Conservation (phyloP, 179 eudicot species). For the Silene coronaria region DNA sequence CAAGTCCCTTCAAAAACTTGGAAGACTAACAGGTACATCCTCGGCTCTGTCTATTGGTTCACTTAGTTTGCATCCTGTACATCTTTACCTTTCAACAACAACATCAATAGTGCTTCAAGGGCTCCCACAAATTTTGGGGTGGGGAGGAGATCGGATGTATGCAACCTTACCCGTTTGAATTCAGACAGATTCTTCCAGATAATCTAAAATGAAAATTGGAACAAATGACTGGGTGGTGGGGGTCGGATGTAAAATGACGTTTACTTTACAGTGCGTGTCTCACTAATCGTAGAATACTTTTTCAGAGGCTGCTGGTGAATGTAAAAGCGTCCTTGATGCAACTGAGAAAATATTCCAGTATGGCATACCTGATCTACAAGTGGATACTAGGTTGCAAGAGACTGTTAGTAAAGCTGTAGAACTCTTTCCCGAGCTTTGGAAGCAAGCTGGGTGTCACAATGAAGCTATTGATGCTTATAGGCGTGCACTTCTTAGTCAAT, state of each 20-base stretch:
- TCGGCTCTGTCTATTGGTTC: slow-evolving; percentile 1
- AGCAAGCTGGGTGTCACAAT: slow-evolving; percentile 35
- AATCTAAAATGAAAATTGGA: neutral
- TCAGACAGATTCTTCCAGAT: neutral
- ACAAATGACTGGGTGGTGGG: neutral
- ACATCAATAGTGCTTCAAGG: too few species aligned
- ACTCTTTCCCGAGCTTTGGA: slow-evolving; percentile 49
- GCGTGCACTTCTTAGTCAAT: slow-evolving; percentile 50
- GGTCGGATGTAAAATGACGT: neutral
- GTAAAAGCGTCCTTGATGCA: slow-evolving; percentile 43
- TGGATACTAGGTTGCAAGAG: slow-evolving; percentile 44
- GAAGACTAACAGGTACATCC: slow-evolving; percentile 37
- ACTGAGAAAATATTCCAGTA: slow-evolving; percentile 43
- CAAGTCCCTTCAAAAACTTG: slow-evolving; percentile 50
- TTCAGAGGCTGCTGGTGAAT: slow-evolving; percentile 47
- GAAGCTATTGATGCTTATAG: slow-evolving; percentile 46
- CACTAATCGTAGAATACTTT: neutral
- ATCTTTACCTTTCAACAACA: neutral
- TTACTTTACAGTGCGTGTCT: neutral
- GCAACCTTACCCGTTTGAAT: too few species aligned
- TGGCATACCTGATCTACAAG: slow-evolving; percentile 38
- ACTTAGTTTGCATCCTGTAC: neutral
- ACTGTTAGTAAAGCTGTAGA: slow-evolving; percentile 44
- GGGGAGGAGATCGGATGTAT: too few species aligned
- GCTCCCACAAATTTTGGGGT: too few species aligned